Conservation (phyloP, 345 rosid species). For the Fremontodendron californicum region DNA sequence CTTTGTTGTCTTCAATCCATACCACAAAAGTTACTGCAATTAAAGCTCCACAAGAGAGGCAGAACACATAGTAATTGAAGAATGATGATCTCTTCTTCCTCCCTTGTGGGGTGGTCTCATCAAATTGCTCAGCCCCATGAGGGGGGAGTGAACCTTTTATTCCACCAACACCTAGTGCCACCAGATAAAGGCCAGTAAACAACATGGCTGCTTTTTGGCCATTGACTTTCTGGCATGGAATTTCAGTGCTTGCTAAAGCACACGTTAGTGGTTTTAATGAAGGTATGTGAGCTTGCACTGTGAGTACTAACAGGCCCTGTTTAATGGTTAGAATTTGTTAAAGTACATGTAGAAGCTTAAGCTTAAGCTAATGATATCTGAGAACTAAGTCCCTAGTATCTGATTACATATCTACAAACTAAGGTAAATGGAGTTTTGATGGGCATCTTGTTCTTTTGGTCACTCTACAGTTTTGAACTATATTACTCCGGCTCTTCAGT, state of each 20-base stretch:
- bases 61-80: constrained; percentile 82
- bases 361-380: background rate
- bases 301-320: constrained; percentile 53
- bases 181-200: constrained; percentile 72
- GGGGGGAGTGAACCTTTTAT: constrained; percentile 89
- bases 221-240: constrained; percentile 31
- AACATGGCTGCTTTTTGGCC: constrained; percentile 45
- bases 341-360: background rate
- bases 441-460: background rate
- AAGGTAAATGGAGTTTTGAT: background rate
- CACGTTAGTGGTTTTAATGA: constrained; percentile 49
- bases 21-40: constrained; percentile 88
- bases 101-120: constrained; percentile 60
- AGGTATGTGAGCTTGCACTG: constrained; percentile 53
- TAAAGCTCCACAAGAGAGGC: constrained; percentile 79
- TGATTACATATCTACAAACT: background rate
- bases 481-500: no score
- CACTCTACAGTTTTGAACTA: background rate
- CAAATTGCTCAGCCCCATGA: constrained; percentile 96
- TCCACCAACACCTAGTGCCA: constrained; percentile 90
- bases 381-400: background rate
- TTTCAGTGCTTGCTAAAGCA: constrained; percentile 13
- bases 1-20: constrained; percentile 92
- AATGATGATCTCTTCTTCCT: constrained; percentile 79
- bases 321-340: constrained; percentile 9